These are phyloP conservation scores for Ceriops zippeliana DNA, from an alignment of 345 rosid species.

Conservation along the genomic window DNA sequence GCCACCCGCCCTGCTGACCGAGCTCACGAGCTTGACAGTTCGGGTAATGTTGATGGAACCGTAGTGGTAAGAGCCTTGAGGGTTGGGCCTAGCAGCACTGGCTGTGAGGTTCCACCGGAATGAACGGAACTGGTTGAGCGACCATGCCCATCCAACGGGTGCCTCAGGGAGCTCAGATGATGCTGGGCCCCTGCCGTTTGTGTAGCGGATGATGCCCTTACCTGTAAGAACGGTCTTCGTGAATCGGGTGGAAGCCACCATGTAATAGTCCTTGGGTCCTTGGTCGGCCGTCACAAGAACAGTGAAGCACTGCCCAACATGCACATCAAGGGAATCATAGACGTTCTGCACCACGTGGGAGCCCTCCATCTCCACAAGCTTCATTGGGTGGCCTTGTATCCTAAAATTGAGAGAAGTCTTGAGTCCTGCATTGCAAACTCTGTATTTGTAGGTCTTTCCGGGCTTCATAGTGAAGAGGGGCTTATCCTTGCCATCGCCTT, in stretches of 20 bases:
- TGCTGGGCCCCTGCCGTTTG: slow-evolving; percentile 21
- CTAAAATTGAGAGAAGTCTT: slow-evolving; percentile 20
- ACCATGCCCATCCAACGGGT: slow-evolving; percentile 30
- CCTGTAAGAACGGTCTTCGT: slow-evolving; percentile 8
- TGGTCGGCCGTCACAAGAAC: slow-evolving; percentile 23
- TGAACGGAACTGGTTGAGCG: slow-evolving; percentile 25
- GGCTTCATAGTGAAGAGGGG: slow-evolving; percentile 29
- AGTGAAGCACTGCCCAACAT: slow-evolving; percentile 20
- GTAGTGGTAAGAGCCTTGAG: slow-evolving; percentile 25
- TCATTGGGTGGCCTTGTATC: slow-evolving; percentile 22
- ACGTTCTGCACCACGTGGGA: slow-evolving; percentile 20
- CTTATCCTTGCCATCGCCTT: slow-evolving; percentile 18
- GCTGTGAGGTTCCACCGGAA: slow-evolving; percentile 29
- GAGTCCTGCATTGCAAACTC: slow-evolving; percentile 23
- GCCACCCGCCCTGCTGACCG: slow-evolving; percentile 16
- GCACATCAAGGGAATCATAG: slow-evolving; percentile 23
- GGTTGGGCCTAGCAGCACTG: slow-evolving; percentile 28
- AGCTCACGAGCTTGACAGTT: slow-evolving; percentile 28
- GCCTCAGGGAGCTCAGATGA: slow-evolving; percentile 17
- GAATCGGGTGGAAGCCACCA: slow-evolving; percentile 26
- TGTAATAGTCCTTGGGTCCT: slow-evolving; percentile 22
- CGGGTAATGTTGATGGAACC: slow-evolving; percentile 31
- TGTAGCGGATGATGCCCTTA: slow-evolving; percentile 20
- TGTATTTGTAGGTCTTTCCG: slow-evolving; percentile 24
- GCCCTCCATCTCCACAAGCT: slow-evolving; percentile 27